Evolutionary conservation across 768 basidiomycete species (phyloP).

Genomic region (Lactifluus hygrophoroides): DNA sequence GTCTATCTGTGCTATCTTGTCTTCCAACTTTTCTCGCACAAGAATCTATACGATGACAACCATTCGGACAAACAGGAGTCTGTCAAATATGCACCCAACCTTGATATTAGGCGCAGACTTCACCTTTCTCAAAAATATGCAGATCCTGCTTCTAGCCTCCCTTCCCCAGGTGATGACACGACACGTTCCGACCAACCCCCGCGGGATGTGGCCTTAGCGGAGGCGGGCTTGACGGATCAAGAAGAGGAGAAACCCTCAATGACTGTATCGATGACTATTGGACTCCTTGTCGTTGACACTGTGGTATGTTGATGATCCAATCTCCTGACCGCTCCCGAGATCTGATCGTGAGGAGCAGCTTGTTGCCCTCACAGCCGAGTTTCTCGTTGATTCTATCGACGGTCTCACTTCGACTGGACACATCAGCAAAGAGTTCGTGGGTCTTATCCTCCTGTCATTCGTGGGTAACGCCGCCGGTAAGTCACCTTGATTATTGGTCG

Average conservation of each 20-base stretch:
- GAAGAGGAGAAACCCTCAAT: slow-evolving; percentile 30
- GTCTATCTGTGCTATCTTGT: slow-evolving; percentile 45
- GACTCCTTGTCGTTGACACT: slow-evolving; percentile 31
- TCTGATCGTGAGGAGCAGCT: slow-evolving; percentile 23
- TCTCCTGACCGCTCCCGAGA: not conserved
- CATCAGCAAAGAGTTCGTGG: slow-evolving; percentile 78
- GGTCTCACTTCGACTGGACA: slow-evolving; percentile 50
- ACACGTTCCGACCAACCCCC: too few species aligned
- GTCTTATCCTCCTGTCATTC: slow-evolving; percentile 81
- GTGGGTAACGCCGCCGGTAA: slow-evolving; percentile 79
- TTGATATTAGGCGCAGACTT: too few species aligned
- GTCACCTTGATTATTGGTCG: slow-evolving; percentile 18
- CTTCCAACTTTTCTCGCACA: slow-evolving; percentile 51
- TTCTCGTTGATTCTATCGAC: slow-evolving; percentile 73
- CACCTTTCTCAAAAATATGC: not conserved
- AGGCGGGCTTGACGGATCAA: slow-evolving; percentile 18
- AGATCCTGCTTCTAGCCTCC: slow-evolving; percentile 1
- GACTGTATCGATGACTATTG: slow-evolving; percentile 29
- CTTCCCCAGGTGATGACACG: not conserved
- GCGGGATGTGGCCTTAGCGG: not conserved
- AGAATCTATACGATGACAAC: slow-evolving; percentile 41
- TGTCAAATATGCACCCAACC: too few species aligned
- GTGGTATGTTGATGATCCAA: slow-evolving; percentile 27
- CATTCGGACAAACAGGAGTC: not conserved
- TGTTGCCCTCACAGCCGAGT: slow-evolving; percentile 48